These are phyloP conservation scores for Kickxella alabastrina DNA, from an alignment of 192 early-diverging fungal species.

Conservation along the genomic window DNA sequence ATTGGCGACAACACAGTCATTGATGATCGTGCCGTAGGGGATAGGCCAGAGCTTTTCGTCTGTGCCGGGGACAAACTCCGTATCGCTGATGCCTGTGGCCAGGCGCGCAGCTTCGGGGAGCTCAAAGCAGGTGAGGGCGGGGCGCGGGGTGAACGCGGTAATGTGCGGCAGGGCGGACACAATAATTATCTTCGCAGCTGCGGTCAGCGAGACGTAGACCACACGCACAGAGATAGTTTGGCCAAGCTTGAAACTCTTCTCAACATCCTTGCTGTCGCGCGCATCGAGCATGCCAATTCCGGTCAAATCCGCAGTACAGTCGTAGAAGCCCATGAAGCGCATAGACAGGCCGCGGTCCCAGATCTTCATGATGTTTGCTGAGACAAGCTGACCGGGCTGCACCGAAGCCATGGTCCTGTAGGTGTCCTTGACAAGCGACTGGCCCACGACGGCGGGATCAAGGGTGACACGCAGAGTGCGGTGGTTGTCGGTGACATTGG, in stretches of 20 bases:
- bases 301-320: conserved; percentile 54
- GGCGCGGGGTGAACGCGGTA: conserved; percentile 47
- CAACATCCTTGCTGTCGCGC: conserved; percentile 50
- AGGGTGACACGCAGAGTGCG: conserved; percentile 66
- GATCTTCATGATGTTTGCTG: conserved; percentile 60
- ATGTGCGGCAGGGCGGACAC: conserved; percentile 60
- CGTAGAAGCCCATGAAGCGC: conserved; percentile 80
- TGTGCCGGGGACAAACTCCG: conserved; percentile 6
- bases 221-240: conserved; percentile 66
- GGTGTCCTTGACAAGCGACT: conserved; percentile 51
- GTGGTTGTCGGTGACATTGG: conserved; percentile 57
- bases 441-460: conserved; percentile 57
- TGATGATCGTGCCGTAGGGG: conserved; percentile 70
- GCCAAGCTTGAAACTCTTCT: conserved; percentile 57
- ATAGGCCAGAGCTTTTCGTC: conserved; percentile 53
- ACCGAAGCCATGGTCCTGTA: conserved; percentile 70
- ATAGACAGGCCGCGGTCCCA: conserved; percentile 64
- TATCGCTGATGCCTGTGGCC: conserved; percentile 2
- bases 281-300: conserved; percentile 59
- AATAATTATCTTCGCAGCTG: conserved; percentile 59
- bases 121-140: conserved; percentile 37
- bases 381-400: conserved; percentile 74
- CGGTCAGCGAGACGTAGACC: conserved; percentile 66
- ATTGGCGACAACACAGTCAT: conserved; percentile 59
- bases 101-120: conserved; percentile 26